phyloP scores from a whole-genome alignment of 495 filamentous ascomycete species.

The Immersiella caudata region DNA sequence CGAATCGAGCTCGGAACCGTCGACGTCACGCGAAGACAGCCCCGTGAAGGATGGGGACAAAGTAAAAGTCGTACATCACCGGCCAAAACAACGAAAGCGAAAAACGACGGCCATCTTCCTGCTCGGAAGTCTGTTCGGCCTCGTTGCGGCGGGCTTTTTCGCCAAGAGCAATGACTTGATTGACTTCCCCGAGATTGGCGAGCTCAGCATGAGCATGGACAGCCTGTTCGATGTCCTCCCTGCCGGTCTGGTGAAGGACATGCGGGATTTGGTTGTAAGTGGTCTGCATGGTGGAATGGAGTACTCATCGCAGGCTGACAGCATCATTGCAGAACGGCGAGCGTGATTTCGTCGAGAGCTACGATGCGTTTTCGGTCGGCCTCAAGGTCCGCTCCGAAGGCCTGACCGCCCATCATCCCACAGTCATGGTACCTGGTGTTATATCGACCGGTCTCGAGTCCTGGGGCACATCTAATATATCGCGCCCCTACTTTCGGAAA shows the following conservation, averaged over 20 bases:
- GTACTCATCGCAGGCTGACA: slow-evolving; percentile 23
- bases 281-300: neutral
- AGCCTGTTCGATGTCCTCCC: slow-evolving; percentile 80
- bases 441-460: slow-evolving; percentile 97
- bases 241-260: slow-evolving; percentile 77
- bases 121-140: slow-evolving; percentile 80
- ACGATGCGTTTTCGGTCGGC: slow-evolving; percentile 91
- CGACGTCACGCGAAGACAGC: slow-evolving; percentile 44
- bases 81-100: slow-evolving; percentile 62
- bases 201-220: slow-evolving; percentile 86
- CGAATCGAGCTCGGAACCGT: slow-evolving; percentile 38
- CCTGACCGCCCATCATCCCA: slow-evolving; percentile 77
- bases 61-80: slow-evolving; percentile 47
- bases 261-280: slow-evolving; percentile 76
- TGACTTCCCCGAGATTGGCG: slow-evolving; percentile 75
- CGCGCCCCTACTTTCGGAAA: slow-evolving; percentile 88
- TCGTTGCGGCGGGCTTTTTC: slow-evolving; percentile 80
- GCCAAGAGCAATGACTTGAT: slow-evolving; percentile 83
- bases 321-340: slow-evolving; percentile 65
- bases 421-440: slow-evolving; percentile 96
- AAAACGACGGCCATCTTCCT: slow-evolving; percentile 78
- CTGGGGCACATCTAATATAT: slow-evolving; percentile 84
- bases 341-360: slow-evolving; percentile 76
- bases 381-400: slow-evolving; percentile 82
- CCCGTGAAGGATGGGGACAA: slow-evolving; percentile 48